Evolutionary conservation across 345 rosid genomes (phyloP), one percentile per base, ranked within the genome.

Genomic region (Salix dunnii): DNA sequence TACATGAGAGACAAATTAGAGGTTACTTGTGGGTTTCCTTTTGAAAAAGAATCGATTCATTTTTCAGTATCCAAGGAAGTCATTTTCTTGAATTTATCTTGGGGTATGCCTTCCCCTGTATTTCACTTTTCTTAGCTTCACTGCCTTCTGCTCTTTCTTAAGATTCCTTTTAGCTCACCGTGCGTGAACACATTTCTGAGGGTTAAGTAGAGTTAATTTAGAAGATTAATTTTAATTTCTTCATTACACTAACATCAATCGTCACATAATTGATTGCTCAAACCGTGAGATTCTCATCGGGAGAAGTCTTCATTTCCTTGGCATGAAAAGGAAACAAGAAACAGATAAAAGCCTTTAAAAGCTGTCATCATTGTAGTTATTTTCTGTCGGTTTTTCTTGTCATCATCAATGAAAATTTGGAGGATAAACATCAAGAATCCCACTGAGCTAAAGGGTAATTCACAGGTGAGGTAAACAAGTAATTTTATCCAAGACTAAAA

Each of bases 1-100:
- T 38, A 25, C 33, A 70, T 16, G 60, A 46, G 38, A 43, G 28
- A 18, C 12, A 70, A n/a, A 49, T 13, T 2, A 28, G 67, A 72
- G 75, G 66, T 72, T 72, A 12, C 75, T 72, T 60, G 38, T 4
- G 67, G 17, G 51, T 36, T 60, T 55, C 67, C 18, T 25, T 33
- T 58, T 13, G 51, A 5, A 5, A 27, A 25, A 73, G 76, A 73
- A 73, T 58, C 4, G 40, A 36, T 62, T 33, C 28, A 38, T 73
- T 62, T 42, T 10, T 1, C 28, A 0, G 42, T 21, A 30, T 31
- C 33, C 5, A 49, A 71, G 76, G 25, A 73, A 73, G 14, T 60
- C 23, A 62, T 12, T 17, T 73, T 0, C 35, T n/a, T 58, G 4
- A n/a, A 58, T 49, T 11, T 60, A 6, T 58, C 13, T 23, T 31